Percentiles rank a stretch among this genome's conserved stretches.
phyloP scores from a whole-genome alignment of 257 asterid genomes.

The Solanum ossicruentum region DNA sequence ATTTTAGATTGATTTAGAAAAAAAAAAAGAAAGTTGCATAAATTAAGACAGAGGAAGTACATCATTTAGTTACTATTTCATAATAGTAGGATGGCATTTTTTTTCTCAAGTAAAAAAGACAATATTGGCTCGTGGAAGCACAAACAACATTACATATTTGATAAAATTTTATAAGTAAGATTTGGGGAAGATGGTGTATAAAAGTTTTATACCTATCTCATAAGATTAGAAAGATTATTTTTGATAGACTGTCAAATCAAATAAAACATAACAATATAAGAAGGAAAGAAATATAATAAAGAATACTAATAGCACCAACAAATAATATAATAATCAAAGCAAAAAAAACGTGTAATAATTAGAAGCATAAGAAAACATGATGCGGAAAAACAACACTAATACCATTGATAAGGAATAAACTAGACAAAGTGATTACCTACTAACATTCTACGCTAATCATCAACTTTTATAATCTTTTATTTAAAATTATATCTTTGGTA shows the following conservation, averaged over 20 bases:
- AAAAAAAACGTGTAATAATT: neutral
- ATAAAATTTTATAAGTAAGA: neutral
- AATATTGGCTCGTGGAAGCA: neutral
- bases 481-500: neutral
- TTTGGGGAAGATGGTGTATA: rapidly evolving
- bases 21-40: too few relatives aligned
- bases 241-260: rapidly evolving
- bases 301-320: neutral
- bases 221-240: neutral
- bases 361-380: neutral
- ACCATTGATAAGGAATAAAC: neutral
- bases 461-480: neutral
- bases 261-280: neutral
- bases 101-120: neutral
- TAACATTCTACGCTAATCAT: neutral
- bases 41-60: too few relatives aligned
- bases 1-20: too few relatives aligned
- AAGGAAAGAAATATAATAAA: too few relatives aligned
- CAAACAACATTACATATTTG: neutral
- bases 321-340: too few relatives aligned
- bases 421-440: neutral
- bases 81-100: neutral
- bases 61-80: neutral
- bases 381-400: neutral
- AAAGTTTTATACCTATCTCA: rapidly evolving